Conservation (phyloP, 2,329 filamentous ascomycete genomes). For the Fusarium vanettenii region DNA sequence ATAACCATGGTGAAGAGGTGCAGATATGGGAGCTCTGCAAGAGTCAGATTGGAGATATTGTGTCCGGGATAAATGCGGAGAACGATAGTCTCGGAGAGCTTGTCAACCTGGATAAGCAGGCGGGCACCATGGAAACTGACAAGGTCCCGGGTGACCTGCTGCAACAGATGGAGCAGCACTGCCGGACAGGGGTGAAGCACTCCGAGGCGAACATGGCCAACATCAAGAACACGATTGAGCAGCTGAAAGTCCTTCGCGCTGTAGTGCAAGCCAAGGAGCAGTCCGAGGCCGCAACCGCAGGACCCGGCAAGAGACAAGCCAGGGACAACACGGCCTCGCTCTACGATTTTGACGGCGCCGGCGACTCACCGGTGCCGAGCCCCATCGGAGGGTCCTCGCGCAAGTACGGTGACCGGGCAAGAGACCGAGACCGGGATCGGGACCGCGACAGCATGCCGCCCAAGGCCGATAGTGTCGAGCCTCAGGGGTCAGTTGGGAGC, state of each 20-base stretch:
- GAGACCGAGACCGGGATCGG: conserved; percentile 55
- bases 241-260: conserved; percentile 56
- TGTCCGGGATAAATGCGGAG: conserved; percentile 55
- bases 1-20: conserved; percentile 56
- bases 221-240: conserved; percentile 54
- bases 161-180: conserved; percentile 57
- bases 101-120: conserved; percentile 54
- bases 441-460: conserved; percentile 65
- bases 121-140: conserved; percentile 52
- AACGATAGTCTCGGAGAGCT: conserved; percentile 55
- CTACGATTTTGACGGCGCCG: conserved; percentile 59
- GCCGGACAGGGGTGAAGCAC: conserved; percentile 55
- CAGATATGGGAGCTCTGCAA: conserved; percentile 58
- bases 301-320: conserved; percentile 45
- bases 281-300: conserved; percentile 48
- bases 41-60: conserved; percentile 53
- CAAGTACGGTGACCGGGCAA: conserved; percentile 52
- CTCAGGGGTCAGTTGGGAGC: conserved; percentile 57
- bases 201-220: conserved; percentile 53
- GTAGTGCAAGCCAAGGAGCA: conserved; percentile 58
- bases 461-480: conserved; percentile 68
- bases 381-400: conserved; percentile 51
- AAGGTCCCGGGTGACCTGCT: conserved; percentile 52
- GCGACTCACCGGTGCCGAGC: conserved; percentile 59
- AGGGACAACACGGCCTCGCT: conserved; percentile 47